Conservation (phyloP, 352 stramenopile species). For the Pythium dissotocum region DNA sequence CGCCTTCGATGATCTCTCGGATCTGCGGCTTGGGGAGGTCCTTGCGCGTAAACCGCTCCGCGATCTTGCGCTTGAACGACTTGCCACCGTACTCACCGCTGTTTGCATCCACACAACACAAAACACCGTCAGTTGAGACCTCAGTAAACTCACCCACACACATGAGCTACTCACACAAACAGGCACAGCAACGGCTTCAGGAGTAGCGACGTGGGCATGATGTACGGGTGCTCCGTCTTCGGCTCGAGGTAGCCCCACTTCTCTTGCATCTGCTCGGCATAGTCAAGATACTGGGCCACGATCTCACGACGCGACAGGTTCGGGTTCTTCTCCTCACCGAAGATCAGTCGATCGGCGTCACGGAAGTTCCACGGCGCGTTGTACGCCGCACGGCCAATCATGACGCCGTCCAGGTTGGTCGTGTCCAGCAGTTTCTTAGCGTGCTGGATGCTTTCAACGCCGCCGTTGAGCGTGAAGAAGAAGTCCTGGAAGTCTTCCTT, state of each 20-base stretch:
- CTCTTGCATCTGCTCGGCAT: conserved; percentile 73
- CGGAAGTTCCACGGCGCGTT: conserved; percentile 89
- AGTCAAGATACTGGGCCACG: conserved; percentile 84
- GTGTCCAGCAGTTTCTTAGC: conserved; percentile 86
- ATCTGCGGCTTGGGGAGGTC: conserved; percentile 54
- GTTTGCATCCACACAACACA: background rate
- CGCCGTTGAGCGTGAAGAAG: conserved; percentile 97
- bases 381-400: conserved; percentile 91
- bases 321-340: conserved; percentile 63
- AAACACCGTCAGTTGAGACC: background rate
- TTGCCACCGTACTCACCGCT: conserved; percentile 79
- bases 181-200: conserved; percentile 79
- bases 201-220: conserved; percentile 77
- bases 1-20: conserved; percentile 72
- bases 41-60: conserved; percentile 66
- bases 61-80: conserved; percentile 79
- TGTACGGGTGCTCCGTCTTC: conserved; percentile 50
- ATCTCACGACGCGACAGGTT: conserved; percentile 88
- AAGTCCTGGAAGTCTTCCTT: conserved; percentile 96
- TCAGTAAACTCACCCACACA: no score
- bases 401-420: conserved; percentile 82
- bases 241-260: conserved; percentile 64
- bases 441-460: conserved; percentile 92
- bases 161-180: conserved; percentile 35
- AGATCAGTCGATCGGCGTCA: conserved; percentile 84